Base-by-base conservation (phyloP, 2,329 filamentous ascomycete species). In the Curvularia verruculosa region DNA sequence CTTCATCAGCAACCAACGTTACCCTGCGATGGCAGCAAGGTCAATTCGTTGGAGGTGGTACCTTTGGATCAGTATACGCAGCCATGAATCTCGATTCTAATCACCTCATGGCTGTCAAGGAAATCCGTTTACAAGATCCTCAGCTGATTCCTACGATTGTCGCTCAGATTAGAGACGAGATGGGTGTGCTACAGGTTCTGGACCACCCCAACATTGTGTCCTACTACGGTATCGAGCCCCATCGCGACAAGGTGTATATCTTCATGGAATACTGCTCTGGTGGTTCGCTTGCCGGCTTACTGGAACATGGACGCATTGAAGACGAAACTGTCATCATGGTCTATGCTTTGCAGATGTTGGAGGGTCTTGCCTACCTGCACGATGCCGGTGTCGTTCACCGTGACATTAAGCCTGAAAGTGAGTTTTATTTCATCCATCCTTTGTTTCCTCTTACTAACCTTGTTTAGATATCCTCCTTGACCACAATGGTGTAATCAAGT, bases 231-330 rank as follows among this genome's bases (percentile, higher is more conserved):
- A 98, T 99, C 70, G 95, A 99, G 77, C 95, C 97, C 2, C 95
- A 99, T 78, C 87, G 95, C 61, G 95, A 99, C 82, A 95, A 96
- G 73, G 95, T 99, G n/a, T 99, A 98, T 78, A 97, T 99, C 66
- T 99, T 99, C 75, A 99, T 99, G 95, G 95, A 99, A 77, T 98
- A 96, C 78, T 99, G 95, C 77, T 96, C 92, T 4, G 94, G 95
- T 49, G 95, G 95, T 19, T 98, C 94, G 15, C 83, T 99, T 47
- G 93, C 95, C 40, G 90, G 86, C 49, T 81, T 99, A 50, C 82
- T 99, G 40, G 95, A 99, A 75, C 94, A 99, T 72, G 95, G 95
- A 12, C 90, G 95, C 39, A 97, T 99, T 62, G 95, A 97, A 79
- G 96, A 98, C 72, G 95, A 99, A 76, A 95, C 93, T 54, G 93